A percentile compares a stretch with the other conserved stretches of the same genome.
phyloP scores from a whole-genome alignment of 176 grass and related monocot species.

The Pontederia crassipes region DNA sequence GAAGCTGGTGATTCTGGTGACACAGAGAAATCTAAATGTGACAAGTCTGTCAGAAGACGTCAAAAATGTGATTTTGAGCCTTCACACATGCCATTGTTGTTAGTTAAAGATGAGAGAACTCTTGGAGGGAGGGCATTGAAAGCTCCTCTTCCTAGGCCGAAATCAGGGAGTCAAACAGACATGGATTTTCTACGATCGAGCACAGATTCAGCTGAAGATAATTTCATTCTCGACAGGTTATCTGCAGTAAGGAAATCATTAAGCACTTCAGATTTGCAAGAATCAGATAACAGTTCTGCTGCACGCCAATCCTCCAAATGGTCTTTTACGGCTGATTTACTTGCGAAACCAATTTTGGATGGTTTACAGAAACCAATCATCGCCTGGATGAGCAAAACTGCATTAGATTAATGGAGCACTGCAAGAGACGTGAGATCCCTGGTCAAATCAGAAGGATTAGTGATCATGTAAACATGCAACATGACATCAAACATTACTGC shows the following conservation, averaged over 20 bases:
- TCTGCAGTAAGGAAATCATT: conserved; percentile 50
- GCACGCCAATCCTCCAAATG: conserved; percentile 38
- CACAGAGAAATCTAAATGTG: conserved; percentile 30
- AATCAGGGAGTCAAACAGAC: conserved; percentile 24
- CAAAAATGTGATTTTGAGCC: conserved; percentile 39
- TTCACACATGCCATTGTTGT: not conserved
- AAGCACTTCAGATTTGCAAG: conserved; percentile 38
- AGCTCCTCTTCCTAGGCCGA: conserved; percentile 33
- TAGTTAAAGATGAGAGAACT: conserved; percentile 20
- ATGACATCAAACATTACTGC: too few species aligned
- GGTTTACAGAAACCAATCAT: conserved; percentile 20
- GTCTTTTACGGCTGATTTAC: conserved; percentile 44
- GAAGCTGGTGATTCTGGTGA: conserved; percentile 3
- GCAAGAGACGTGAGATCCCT: too few species aligned
- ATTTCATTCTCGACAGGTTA: conserved; percentile 26
- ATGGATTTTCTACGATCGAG: conserved; percentile 18
- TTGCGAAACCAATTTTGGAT: conserved; percentile 35
- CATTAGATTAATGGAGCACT: conserved; percentile 39
- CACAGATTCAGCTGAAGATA: not conserved
- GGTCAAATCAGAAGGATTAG: too few species aligned
- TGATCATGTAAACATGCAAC: too few species aligned
- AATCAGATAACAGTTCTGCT: conserved; percentile 26
- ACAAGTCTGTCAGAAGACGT: conserved; percentile 27
- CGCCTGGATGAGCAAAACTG: conserved; percentile 40
- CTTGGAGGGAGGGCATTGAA: conserved; percentile 9